Percentiles rank a stretch among this genome's conserved stretches.
These are phyloP conservation scores for Periconia digitata DNA, from an alignment of 2,329 filamentous ascomycete genomes.

Conservation along the genomic window DNA sequence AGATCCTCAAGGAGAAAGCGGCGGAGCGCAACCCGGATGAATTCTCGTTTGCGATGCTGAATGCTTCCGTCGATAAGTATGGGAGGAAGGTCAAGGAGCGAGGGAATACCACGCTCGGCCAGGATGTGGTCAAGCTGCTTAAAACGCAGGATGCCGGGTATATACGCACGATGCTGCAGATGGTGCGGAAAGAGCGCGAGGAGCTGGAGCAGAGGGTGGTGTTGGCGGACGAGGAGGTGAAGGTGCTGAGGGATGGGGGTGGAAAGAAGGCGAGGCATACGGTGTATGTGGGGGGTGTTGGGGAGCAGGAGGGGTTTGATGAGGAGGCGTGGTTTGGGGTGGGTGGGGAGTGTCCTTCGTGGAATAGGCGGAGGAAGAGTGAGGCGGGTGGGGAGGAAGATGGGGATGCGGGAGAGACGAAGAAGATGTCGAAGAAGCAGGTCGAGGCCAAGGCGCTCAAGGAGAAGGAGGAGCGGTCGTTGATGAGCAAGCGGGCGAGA, in stretches of 20 bases:
- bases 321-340: constrained; percentile 45
- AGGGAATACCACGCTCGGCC: constrained; percentile 50
- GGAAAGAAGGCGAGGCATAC: constrained; percentile 32
- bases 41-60: constrained; percentile 67
- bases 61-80: constrained; percentile 50
- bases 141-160: constrained; percentile 69
- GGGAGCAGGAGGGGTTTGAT: constrained; percentile 45
- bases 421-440: constrained; percentile 34
- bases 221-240: constrained; percentile 44
- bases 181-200: constrained; percentile 56
- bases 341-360: constrained; percentile 26
- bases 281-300: constrained; percentile 45
- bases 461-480: constrained; percentile 30
- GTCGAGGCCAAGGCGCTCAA: constrained; percentile 31
- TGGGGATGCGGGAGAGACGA: constrained; percentile 19
- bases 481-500: constrained; percentile 51
- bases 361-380: constrained; percentile 24
- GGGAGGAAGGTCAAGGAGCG: constrained; percentile 46
- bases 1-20: constrained; percentile 61
- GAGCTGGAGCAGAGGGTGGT: constrained; percentile 47
- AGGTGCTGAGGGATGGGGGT: constrained; percentile 38
- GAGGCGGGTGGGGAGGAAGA: constrained; percentile 30
- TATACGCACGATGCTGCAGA: constrained; percentile 59
- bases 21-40: constrained; percentile 66
- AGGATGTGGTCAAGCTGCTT: constrained; percentile 63